Conservation (phyloP, 331 rosid species). For the Quercus phellos region DNA sequence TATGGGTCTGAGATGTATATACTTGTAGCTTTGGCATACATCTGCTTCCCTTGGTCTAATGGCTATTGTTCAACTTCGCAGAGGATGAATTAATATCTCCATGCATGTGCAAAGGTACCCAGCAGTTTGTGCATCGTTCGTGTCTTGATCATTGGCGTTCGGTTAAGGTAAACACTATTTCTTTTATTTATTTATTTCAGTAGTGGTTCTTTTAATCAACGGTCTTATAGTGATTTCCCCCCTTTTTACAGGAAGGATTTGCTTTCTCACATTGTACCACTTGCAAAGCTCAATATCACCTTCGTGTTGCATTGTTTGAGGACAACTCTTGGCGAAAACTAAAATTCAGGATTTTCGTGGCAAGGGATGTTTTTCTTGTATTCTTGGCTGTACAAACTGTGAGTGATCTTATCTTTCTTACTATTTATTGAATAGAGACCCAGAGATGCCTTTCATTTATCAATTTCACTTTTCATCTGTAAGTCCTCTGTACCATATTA, state of each 20-base stretch:
- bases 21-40: neutral
- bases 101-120: slow-evolving; percentile 99
- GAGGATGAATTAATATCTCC: slow-evolving; percentile 95
- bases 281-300: slow-evolving; percentile 97
- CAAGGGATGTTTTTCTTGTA: slow-evolving; percentile 95
- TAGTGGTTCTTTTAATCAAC: neutral
- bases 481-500: neutral
- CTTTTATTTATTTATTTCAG: slow-evolving; percentile 1
- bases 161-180: slow-evolving; percentile 52
- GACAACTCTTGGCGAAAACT: slow-evolving; percentile 84
- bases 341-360: slow-evolving; percentile 86
- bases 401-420: slow-evolving; percentile 32
- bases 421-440: neutral
- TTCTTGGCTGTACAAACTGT: slow-evolving; percentile 94
- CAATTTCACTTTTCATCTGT: neutral
- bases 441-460: neutral
- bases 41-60: slow-evolving; percentile 9
- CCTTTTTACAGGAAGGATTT: slow-evolving; percentile 74
- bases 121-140: slow-evolving; percentile 97
- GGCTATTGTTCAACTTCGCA: slow-evolving; percentile 30
- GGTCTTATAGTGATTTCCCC: neutral
- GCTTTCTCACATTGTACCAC: slow-evolving; percentile 99
- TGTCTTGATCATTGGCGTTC: slow-evolving; percentile 99
- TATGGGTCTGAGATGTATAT: neutral
- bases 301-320: slow-evolving; percentile 67